Evolutionary conservation across 257 asterid species (phyloP).

Genomic region (Gentiana dahurica): DNA sequence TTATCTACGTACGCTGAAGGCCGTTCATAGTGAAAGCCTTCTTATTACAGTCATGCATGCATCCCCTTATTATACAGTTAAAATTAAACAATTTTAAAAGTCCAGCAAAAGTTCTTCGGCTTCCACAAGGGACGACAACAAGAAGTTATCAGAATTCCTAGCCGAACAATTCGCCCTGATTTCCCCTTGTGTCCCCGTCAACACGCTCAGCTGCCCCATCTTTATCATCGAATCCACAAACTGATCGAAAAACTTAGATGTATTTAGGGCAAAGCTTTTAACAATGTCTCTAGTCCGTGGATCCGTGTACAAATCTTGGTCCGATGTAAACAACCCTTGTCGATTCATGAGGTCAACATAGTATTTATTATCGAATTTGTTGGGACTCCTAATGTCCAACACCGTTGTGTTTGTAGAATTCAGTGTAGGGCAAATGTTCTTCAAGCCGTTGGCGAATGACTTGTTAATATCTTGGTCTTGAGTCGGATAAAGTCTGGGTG

Average conservation of each 20-base stretch:
- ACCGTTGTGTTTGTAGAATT: slow-evolving; percentile 37
- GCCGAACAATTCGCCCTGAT: slow-evolving; percentile 54
- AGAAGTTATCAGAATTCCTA: slow-evolving; percentile 19
- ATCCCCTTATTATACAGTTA: too few species aligned
- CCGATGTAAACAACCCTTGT: slow-evolving; percentile 67
- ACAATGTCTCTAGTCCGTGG: slow-evolving; percentile 38
- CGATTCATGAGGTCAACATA: slow-evolving; percentile 58
- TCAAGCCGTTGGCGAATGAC: slow-evolving; percentile 39
- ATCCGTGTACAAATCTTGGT: slow-evolving; percentile 65
- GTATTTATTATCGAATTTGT: slow-evolving; percentile 49
- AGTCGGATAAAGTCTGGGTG: slow-evolving; percentile 50
- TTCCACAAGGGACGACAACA: slow-evolving; percentile 1
- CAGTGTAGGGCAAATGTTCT: slow-evolving; percentile 29
- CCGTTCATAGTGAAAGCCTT: too few species aligned
- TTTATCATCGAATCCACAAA: slow-evolving; percentile 43
- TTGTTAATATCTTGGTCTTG: slow-evolving; percentile 54
- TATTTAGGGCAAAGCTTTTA: slow-evolving; percentile 36
- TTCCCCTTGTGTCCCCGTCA: slow-evolving; percentile 56
- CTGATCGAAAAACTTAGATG: slow-evolving; percentile 32
- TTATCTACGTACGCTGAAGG: too few species aligned
- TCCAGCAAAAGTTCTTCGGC: too few species aligned
- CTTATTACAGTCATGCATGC: too few species aligned
- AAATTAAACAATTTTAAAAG: too few species aligned
- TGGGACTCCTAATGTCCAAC: slow-evolving; percentile 45
- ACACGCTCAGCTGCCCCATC: slow-evolving; percentile 55